Base-by-base conservation (phyloP, 176 grass and related monocot species). In the Avena eriantha region DNA sequence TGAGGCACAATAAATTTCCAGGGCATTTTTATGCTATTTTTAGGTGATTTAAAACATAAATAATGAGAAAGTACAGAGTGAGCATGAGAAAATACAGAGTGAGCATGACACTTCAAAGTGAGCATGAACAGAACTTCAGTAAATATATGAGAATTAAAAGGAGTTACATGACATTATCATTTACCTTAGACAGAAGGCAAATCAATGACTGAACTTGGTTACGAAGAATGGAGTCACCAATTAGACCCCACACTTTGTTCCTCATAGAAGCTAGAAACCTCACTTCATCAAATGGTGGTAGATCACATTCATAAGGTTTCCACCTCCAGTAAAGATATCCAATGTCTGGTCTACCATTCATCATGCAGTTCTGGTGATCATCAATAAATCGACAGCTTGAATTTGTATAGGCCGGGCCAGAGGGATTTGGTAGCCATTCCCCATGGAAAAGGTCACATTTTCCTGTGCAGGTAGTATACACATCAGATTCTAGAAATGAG, bases 181-280 rank as follows among this genome's bases (percentile, higher is more conserved):
- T 80, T 85, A 97, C 94, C 94, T 94, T 75, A 70, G 92, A 97
- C 31, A 97, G 80, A 94, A 97, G 94, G 80, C 94, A 97, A 79
- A 97, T 56, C 46, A 97, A 86, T 58, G 94, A 97, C 55, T 97
- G 94, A 76, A 89, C 83, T 91, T 97, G 94, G 73, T 97, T 97
- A 53, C 94, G 92, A 86, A 97, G 92, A 84, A 97, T 94, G 59
- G 94, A 97, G 61, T 97, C 94, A 65, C 94, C 94, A 48, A 97
- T 90, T 6, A 97, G 77, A 34, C 83, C 92, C 94, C 94, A 97
- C 79, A 53, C 80, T 88, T 92, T 97, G 80, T 87, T 86, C 83
- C 83, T 84, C 94, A 97, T 92, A 46, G 69, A 77, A 86, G 86
- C 71, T 41, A 97, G 86, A 92, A 97, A 97, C 72, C 59, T 89